Conservation (phyloP, 306 rosid genomes). For the Vigna hirtella region DNA sequence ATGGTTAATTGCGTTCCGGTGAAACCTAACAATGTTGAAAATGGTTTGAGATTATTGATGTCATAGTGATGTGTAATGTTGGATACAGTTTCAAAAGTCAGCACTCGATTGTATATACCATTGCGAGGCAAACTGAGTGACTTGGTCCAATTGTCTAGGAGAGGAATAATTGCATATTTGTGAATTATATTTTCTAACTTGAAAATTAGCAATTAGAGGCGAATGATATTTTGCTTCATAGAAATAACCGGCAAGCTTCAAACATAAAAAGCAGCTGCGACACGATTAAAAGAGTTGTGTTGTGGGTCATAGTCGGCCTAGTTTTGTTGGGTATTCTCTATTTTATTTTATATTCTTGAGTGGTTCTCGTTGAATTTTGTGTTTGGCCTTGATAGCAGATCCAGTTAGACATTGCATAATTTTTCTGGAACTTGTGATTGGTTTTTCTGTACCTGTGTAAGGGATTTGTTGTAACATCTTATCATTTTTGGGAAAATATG, state of each 20-base stretch:
- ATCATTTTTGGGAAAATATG: conserved; percentile 8
- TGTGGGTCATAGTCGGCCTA: background rate
- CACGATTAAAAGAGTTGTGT: background rate
- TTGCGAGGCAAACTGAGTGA: background rate
- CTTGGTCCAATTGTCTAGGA: background rate
- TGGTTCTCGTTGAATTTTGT: background rate
- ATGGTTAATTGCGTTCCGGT: background rate
- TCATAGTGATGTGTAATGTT: background rate
- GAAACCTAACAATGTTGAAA: background rate
- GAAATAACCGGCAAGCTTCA: background rate
- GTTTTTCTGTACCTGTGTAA: conserved; percentile 13
- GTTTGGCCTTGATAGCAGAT: background rate
- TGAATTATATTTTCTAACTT: background rate
- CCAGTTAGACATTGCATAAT: background rate
- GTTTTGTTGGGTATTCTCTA: background rate
- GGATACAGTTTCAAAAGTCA: background rate
- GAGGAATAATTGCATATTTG: background rate
- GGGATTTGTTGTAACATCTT: background rate
- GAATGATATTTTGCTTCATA: background rate
- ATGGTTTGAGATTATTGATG: background rate
- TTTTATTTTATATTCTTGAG: background rate
- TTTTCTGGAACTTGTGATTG: background rate
- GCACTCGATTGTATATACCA: conserved; percentile 36
- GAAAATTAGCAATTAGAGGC: background rate
- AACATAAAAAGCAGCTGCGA: background rate